Evolutionary conservation across 2,329 filamentous ascomycete genomes (phyloP), one percentile per base, ranked within the genome.

Genomic region (Xylariomycetidae sp.): DNA sequence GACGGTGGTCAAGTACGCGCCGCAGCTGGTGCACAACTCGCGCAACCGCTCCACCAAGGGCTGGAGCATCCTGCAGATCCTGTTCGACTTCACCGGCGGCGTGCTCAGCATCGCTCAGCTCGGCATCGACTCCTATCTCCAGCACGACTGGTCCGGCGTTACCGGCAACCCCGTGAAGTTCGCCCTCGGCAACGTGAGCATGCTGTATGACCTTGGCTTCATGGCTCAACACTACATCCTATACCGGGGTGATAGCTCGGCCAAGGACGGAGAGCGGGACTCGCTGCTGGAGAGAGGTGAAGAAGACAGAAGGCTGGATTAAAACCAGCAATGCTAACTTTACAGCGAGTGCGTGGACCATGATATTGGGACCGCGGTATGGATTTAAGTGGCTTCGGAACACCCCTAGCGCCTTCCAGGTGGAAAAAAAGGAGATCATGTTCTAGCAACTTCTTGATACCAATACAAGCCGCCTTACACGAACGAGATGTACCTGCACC

Each of bases 151-250:
- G 89, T 84, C 81, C 29, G 92, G 90, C 15, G 70, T 96, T 37
- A 88, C 82, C 0, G 90, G 89, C 1, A 96, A 96, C 57, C 86
- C 88, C 1, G 82, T 92, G 48, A 98, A 96, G 64, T 78, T 96
- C 38, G 78, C 80, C 3, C 70, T 96, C 25, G 84, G 85, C 10
- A 90, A 94, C 52, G 76, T 95, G 28, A 87, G 81, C 37, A 82
- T 96, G 49, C 57, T 85, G 3, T 96, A 95, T 57, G 90, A 96
- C 55, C 43, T 83, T 19, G 68, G 95, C 30, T 96, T 96, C 55
- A 82, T 96, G 32, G 52, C 74, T 4, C 92, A 98, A 63, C 92
- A 96, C 60, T 96, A 89, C 50, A 64, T 89, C 22, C 58, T 95
- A 14, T 96, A 95, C 54, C 56, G 54, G 12, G 53, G 53, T 4